Base-by-base conservation (phyloP, 768 basidiomycete species). In the Rhodotorula sphaerocarpa region DNA sequence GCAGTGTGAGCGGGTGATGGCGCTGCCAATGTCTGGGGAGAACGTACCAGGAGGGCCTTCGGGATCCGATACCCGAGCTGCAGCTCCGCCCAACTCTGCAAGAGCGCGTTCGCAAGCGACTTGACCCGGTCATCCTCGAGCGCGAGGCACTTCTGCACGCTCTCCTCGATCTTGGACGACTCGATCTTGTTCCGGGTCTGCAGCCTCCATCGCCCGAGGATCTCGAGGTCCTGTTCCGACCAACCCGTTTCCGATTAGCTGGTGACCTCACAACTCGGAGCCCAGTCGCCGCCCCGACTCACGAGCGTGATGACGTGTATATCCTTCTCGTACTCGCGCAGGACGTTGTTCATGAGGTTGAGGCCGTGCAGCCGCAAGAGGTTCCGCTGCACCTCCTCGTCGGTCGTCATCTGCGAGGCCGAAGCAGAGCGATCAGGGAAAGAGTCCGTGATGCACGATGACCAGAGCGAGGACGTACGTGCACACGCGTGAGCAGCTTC, bases 281-380 rank as follows among this genome's bases (percentile, higher is more conserved):
- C n/a, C n/a, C n/a, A n/a, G n/a, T n/a, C n/a, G n/a, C n/a, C n/a
- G n/a, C n/a, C n/a, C n/a, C n/a, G n/a, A 77, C 86, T 47, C 64
- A 91, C 91, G 69, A 85, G 75, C 18, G 79, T 75, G n/a, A 84
- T 75, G 44, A 93, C 77, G 44, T 91, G 88, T 36, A 77, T 51
- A 71, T 97, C 89, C 23, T 80, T 78, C 16, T 72, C 72, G 67
- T 90, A 78, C 71, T 96, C 90, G 42, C 86, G 82, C 34, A 97
- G 77, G 43, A 96, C 80, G 71, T 87, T 88, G 48, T 83, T 85
- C 89, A 97, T 92, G 21, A 91, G 78, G 75, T 86, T 87, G 74
- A 92, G 88, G 3, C 92, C 92, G 73, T 95, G 89, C 72, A 96
- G 78, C 7, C 90, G 86, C 83, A 95, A 86, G 51, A 97, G 80